Evolutionary conservation across 306 rosid species (phyloP).

Genomic region (Vigna nakashimae): DNA sequence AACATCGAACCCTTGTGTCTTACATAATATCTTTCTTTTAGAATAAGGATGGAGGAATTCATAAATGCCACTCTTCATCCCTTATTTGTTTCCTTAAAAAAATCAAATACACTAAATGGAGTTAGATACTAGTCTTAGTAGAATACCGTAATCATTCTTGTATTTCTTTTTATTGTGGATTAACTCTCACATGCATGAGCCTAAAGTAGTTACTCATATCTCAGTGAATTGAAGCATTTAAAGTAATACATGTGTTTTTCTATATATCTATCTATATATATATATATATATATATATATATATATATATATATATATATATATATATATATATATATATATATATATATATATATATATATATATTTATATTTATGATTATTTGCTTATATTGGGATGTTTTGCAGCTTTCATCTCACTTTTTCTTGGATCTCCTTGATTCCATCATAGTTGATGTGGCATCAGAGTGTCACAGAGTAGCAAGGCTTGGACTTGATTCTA

Average conservation of each 20-base stretch:
- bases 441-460: conserved; percentile 91
- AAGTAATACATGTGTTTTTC: conserved; percentile 4
- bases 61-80: background rate
- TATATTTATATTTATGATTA: background rate
- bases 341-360: background rate
- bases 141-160: conserved; percentile 12
- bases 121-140: conserved; percentile 5
- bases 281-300: background rate
- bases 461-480: conserved; percentile 96
- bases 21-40: conserved; percentile 15
- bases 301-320: too few relatives aligned
- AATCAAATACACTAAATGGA: conserved; percentile 15
- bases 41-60: conserved; percentile 34
- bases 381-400: conserved; percentile 45
- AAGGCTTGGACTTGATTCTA: conserved; percentile 86
- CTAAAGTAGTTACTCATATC: conserved; percentile 31
- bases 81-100: conserved; percentile 8
- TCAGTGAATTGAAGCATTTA: conserved; percentile 29
- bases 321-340: conserved; percentile 6
- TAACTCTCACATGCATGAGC: background rate
- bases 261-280: background rate
- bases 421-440: conserved; percentile 86
- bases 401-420: conserved; percentile 82
- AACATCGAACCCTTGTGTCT: conserved; percentile 20
- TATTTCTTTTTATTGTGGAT: conserved; percentile 13